Base-by-base conservation (phyloP, 345 rosid genomes). In the Gossypium raimondii region DNA sequence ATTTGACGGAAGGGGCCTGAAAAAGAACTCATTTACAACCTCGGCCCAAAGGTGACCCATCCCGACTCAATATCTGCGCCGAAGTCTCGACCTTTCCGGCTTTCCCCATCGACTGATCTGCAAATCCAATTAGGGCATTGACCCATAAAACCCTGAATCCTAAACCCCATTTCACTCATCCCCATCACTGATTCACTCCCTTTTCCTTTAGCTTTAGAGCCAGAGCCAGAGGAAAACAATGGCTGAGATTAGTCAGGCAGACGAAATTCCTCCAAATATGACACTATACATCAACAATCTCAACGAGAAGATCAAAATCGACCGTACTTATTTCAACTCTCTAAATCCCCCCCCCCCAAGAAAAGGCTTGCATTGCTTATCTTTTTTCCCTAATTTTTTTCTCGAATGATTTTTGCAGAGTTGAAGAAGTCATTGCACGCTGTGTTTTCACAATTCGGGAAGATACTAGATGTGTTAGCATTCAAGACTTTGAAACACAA, bases 401-500 rank as follows among this genome's bases (percentile, higher is more conserved):
- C 24, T 68, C 5, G 24, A 70, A 47, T 47, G 73, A 27, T 69
- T 44, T 27, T 20, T 61, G 64, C 85, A 95, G 98, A 85, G 82
- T 82, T 96, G 90, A 92, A 96, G 95, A 90, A 92, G 81, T 92
- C 97, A 65, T 81, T 96, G 81, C 86, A 84, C 78, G 93, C 93
- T 2, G 97, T 96, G 78, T 93, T 96, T 85, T 85, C 97, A 34
- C 93, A 92, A 70, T 93, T 92, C 59, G 99, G 99, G 72, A 89
- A 92, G 92, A 93, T 96, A 74, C 5, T 96, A 84, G 99, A 93
- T 73, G 91, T 96, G 24, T 67, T 88, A 79, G 97, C 98, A 11
- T 96, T 92, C 86, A 93, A 92, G 91, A 96, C 98, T 27, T 74
- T 96, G 85, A 96, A 96, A 81, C 99, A 93, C 80, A 92, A 96